Conservation (phyloP, 176 grass and related monocot species). For the Cenchrus purpureus region DNA sequence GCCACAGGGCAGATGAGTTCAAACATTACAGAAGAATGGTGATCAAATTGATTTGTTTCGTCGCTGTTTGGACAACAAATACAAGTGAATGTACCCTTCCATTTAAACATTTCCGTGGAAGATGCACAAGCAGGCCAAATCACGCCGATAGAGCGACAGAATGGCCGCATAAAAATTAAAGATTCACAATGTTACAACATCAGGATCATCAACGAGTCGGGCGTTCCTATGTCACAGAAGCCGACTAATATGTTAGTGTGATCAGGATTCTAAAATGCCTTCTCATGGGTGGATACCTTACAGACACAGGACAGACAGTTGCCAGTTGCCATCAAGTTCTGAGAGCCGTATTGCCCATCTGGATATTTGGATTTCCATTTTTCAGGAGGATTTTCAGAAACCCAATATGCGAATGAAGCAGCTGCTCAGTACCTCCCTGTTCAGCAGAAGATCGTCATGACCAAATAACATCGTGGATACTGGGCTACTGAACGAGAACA, state of each 20-base stretch:
- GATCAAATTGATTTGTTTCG: conserved; percentile 12
- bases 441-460: not conserved
- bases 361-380: not conserved
- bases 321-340: conserved; percentile 16
- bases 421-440: not conserved
- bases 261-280: conserved; percentile 30
- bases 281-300: conserved; percentile 21
- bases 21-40: not conserved
- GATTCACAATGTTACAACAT: not conserved
- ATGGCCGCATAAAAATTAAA: not conserved
- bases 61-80: conserved; percentile 1
- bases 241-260: not conserved
- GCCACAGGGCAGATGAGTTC: not conserved
- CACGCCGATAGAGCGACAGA: not conserved
- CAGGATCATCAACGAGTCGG: not conserved
- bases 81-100: conserved; percentile 1
- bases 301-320: not conserved
- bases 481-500: not conserved
- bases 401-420: not conserved
- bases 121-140: conserved; percentile 17
- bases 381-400: not conserved
- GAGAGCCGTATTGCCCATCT: not conserved
- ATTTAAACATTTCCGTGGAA: conserved; percentile 11
- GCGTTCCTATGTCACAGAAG: not conserved
- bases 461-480: not conserved